phyloP scores from a whole-genome alignment of 805 yeast species.

The Ascoidea rubescens region DNA sequence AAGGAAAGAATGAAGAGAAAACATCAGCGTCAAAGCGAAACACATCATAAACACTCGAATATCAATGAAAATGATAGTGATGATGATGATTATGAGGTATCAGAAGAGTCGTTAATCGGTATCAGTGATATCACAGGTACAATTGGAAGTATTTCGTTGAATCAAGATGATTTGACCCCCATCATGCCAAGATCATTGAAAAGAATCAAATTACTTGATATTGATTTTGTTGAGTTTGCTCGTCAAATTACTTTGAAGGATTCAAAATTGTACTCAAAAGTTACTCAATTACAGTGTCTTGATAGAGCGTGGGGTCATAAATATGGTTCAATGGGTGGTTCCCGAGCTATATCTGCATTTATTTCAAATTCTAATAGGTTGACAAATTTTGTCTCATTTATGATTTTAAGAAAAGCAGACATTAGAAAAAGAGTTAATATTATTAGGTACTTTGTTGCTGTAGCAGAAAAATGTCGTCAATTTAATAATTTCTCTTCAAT shows the following conservation, averaged over 20 bases:
- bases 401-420: conserved; percentile 55
- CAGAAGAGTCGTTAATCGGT: not conserved
- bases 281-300: conserved; percentile 60
- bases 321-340: conserved; percentile 40
- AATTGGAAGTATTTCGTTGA: not conserved
- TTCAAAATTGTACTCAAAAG: conserved; percentile 50
- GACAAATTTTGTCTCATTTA: conserved; percentile 70
- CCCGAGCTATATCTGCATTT: conserved; percentile 43
- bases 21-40: not conserved
- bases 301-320: conserved; percentile 65
- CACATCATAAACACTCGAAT: not conserved
- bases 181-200: conserved; percentile 12
- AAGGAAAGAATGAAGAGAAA: conserved; percentile 2
- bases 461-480: conserved; percentile 65
- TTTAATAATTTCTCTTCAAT: conserved; percentile 77
- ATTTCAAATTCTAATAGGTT: conserved; percentile 66
- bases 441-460: conserved; percentile 60
- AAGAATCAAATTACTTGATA: conserved; percentile 41
- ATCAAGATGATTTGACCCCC: not conserved
- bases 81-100: not conserved
- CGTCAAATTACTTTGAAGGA: conserved; percentile 76
- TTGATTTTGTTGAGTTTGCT: conserved; percentile 67
- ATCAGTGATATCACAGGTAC: not conserved
- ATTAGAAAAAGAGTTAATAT: conserved; percentile 50
- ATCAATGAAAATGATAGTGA: not conserved